Percentiles rank a stretch among this genome's conserved stretches.
Evolutionary conservation across 768 basidiomycete genomes (phyloP).

Genomic region (Mycena floridula): DNA sequence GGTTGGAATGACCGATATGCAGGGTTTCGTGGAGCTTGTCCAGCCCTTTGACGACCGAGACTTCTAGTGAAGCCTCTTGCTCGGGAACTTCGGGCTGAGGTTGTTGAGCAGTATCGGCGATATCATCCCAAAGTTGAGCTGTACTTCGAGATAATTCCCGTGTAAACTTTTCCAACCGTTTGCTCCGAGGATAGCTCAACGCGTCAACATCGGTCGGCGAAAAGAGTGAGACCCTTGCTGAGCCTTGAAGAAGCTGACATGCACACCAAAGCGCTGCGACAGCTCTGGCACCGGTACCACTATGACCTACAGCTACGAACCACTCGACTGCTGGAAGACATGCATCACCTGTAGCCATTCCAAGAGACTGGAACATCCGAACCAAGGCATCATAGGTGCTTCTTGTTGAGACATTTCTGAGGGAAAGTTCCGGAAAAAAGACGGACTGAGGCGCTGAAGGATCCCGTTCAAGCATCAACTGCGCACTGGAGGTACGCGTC

Average conservation of each 20-base stretch:
- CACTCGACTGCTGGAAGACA: slow-evolving; percentile 80
- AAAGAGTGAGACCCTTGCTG: slow-evolving; percentile 42
- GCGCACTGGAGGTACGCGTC: slow-evolving; percentile 42
- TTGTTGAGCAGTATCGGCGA: slow-evolving; percentile 28
- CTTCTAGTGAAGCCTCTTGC: slow-evolving; percentile 5
- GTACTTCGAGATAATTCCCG: slow-evolving; percentile 57
- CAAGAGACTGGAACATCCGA: slow-evolving; percentile 69
- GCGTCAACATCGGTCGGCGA: slow-evolving; percentile 18
- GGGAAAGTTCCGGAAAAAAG: slow-evolving; percentile 52
- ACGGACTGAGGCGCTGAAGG: slow-evolving; percentile 26
- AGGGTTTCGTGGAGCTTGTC: slow-evolving; percentile 54
- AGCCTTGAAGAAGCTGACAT: slow-evolving; percentile 68
- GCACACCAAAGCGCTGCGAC: slow-evolving; percentile 85
- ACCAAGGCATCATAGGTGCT: slow-evolving; percentile 50
- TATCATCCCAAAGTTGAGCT: slow-evolving; percentile 66
- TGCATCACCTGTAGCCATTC: slow-evolving; percentile 59
- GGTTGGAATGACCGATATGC: slow-evolving; percentile 35
- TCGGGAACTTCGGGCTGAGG: slow-evolving; percentile 12
- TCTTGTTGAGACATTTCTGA: slow-evolving; percentile 49
- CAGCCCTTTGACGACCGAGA: slow-evolving; percentile 53
- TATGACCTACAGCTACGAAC: slow-evolving; percentile 54
- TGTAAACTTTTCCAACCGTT: slow-evolving; percentile 56
- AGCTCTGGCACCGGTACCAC: slow-evolving; percentile 36
- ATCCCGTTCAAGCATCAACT: slow-evolving; percentile 52
- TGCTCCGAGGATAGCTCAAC: slow-evolving; percentile 30